Conservation (phyloP, 345 rosid species). For the Populus davidiana region DNA sequence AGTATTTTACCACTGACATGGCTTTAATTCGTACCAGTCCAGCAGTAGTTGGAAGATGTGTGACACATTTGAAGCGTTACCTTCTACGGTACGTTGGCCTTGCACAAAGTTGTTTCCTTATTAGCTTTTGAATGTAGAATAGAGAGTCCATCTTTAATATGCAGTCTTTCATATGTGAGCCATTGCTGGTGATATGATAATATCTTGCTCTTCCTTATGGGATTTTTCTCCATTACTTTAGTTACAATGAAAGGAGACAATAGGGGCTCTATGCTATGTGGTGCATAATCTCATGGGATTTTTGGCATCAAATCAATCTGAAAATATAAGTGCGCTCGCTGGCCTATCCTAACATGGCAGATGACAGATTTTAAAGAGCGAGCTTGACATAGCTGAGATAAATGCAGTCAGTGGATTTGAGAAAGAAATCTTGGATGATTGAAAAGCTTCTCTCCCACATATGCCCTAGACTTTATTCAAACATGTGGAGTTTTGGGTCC, state of each 20-base stretch:
- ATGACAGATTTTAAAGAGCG: neutral
- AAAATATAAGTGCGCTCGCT: neutral
- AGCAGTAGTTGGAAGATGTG: constrained; percentile 92
- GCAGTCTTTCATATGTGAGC: neutral
- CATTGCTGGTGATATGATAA: neutral
- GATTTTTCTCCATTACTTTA: neutral
- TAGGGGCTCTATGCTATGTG: neutral
- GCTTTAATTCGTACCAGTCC: constrained; percentile 61
- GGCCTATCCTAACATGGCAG: neutral
- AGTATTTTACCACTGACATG: constrained; percentile 28
- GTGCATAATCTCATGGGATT: neutral
- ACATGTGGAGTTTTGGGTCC: neutral
- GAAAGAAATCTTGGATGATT: neutral
- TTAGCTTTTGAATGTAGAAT: constrained; percentile 14
- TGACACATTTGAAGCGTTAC: constrained; percentile 83
- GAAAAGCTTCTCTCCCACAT: neutral
- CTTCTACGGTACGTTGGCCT: constrained; percentile 62
- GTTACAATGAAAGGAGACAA: neutral
- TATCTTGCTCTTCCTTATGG: neutral
- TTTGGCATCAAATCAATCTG: neutral
- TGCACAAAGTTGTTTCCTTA: constrained; percentile 16
- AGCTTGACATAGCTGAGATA: neutral
- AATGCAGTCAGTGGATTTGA: neutral
- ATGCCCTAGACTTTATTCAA: neutral
- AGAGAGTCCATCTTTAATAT: neutral